Evolutionary conservation across 192 early-diverging fungal genomes (phyloP), one percentile per base, ranked within the genome.

Genomic region (Anaeromyces robustus): DNA sequence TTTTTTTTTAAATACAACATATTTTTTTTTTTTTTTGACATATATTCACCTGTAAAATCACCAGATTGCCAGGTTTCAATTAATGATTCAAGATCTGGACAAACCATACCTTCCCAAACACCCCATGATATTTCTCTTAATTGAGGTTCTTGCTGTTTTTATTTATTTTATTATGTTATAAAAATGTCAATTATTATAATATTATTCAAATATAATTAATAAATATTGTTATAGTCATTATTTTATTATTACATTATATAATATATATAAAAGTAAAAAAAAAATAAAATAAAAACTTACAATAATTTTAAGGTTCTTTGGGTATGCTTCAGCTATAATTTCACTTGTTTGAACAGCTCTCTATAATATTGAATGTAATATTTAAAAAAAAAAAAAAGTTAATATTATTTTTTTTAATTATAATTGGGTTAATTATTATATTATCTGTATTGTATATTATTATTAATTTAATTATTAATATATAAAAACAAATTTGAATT

Each of bases 61-160:
- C 85, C 87, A 14, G 81, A 78, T 78, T 86, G 84, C 89, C 89
- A 90, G 39, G 31, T 79, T 29, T 80, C 77, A 79, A 86, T 80
- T 59, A 90, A 80, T 12, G 85, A 41, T n/a, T 77, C 31, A 12
- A 90, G 41, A 19, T 77, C 78, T 18, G 83, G 81, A 6, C 80
- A 79, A 29, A 79, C 77, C 22, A 78, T 80, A 4, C 88, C 89
- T 78, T 90, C 89, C 84, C 86, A 87, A 30, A 81, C 86, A n/a
- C 89, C 89, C 89, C 89, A 90, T 18, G 81, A 82, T 26, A 90
- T 89, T 81, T 90, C 89, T 19, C 81, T 82, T 52, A 89, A 81
- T 22, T 89, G 83, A n/a, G 29, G 77, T 30, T 86, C 79, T 81
- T 83, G 77, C 68, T 83, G 43, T 31, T 5, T 17, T 16, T 82